Conservation (phyloP, 805 yeast species). For the Candida qinlingensis region DNA sequence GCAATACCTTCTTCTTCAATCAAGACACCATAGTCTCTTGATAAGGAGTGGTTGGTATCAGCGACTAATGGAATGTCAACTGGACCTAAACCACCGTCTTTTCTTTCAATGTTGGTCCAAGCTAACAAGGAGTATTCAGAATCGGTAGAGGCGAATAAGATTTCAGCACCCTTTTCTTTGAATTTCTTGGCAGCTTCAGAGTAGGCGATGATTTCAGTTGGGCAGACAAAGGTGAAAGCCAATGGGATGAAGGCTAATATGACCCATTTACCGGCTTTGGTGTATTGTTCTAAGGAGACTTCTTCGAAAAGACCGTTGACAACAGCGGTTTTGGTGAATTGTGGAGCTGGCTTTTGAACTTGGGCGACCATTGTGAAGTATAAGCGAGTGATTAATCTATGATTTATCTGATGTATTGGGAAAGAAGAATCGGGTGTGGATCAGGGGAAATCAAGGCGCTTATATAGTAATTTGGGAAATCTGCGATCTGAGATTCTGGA, state of each 20-base stretch:
- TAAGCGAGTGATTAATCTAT: background rate
- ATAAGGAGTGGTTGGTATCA: slow-evolving; percentile 92
- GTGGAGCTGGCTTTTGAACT: slow-evolving; percentile 95
- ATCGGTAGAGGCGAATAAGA: slow-evolving; percentile 96
- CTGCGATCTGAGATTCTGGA: background rate
- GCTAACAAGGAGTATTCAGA: slow-evolving; percentile 96
- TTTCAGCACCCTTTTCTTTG: slow-evolving; percentile 78
- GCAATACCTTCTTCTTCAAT: slow-evolving; percentile 95
- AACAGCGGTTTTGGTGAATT: slow-evolving; percentile 95
- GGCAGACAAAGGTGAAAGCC: slow-evolving; percentile 99
- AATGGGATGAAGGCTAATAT: slow-evolving; percentile 94
- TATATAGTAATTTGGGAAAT: background rate
- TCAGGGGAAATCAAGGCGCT: background rate
- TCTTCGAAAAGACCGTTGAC: slow-evolving; percentile 96
- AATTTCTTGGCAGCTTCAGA: slow-evolving; percentile 92
- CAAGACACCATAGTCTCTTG: slow-evolving; percentile 96
- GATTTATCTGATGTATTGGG: background rate
- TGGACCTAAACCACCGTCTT: slow-evolving; percentile 97
- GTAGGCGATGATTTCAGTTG: slow-evolving; percentile 98
- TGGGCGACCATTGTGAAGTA: slow-evolving; percentile 66
- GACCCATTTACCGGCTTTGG: slow-evolving; percentile 89
- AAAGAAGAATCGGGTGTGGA: background rate
- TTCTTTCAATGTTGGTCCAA: slow-evolving; percentile 95
- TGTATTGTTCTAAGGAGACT: slow-evolving; percentile 84
- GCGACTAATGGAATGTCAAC: slow-evolving; percentile 92